These are phyloP conservation scores for Hansenula sp. DNA, from an alignment of 1,139 yeast species.

Conservation along the genomic window DNA sequence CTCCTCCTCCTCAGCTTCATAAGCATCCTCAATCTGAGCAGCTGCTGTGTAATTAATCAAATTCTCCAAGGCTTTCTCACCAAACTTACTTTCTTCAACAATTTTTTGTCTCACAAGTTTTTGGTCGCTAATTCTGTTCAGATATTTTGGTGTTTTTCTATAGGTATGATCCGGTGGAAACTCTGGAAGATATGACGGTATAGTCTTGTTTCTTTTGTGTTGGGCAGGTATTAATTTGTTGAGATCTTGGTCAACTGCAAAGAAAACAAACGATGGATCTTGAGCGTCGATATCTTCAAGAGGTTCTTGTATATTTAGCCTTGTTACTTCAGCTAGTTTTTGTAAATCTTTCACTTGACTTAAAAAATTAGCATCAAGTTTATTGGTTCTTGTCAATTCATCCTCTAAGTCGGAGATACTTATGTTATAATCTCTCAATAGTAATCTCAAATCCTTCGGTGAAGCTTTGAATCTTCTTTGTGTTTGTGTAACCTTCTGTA, in stretches of 20 bases:
- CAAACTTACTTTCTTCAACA: slow-evolving; percentile 75
- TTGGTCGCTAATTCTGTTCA: slow-evolving; percentile 66
- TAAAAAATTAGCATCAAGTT: slow-evolving; percentile 14
- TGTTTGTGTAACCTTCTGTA: slow-evolving; percentile 55
- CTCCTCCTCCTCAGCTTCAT: slow-evolving; percentile 22
- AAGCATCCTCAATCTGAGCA: slow-evolving; percentile 9
- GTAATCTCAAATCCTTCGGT: slow-evolving; percentile 49
- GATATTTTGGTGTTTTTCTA: slow-evolving; percentile 66
- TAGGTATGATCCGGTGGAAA: slow-evolving; percentile 94
- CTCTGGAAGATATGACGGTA: slow-evolving; percentile 77
- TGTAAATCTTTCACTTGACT: slow-evolving; percentile 10
- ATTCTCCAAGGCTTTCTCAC: slow-evolving; percentile 71
- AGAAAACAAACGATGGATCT: slow-evolving; percentile 39
- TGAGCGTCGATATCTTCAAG: slow-evolving; percentile 20
- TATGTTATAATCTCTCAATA: slow-evolving; percentile 44
- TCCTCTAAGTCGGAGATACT: slow-evolving; percentile 40
- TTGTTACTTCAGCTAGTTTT: slow-evolving; percentile 10
- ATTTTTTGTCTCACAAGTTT: slow-evolving; percentile 63
- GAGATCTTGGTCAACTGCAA: slow-evolving; percentile 47
- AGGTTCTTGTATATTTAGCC: slow-evolving; percentile 9
- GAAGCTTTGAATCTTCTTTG: slow-evolving; percentile 68
- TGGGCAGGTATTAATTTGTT: slow-evolving; percentile 53
- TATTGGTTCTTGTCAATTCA: slow-evolving; percentile 30
- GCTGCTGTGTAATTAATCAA: slow-evolving; percentile 35
- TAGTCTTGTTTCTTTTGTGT: slow-evolving; percentile 44